phyloP scores from a whole-genome alignment of 2,329 filamentous ascomycete species.

The Fusarium graminum region DNA sequence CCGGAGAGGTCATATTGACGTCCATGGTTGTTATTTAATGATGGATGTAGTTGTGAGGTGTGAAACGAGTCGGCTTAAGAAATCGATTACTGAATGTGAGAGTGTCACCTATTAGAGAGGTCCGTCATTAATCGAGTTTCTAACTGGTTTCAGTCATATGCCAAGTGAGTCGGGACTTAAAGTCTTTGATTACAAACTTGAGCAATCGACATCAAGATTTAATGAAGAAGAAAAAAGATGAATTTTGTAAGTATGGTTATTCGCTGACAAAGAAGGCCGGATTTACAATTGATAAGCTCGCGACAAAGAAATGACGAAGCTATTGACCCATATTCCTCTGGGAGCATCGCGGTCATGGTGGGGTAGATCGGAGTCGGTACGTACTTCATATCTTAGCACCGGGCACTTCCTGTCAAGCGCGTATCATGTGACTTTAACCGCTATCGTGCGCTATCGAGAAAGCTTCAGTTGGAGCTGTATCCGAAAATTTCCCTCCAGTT shows the following conservation, averaged over 20 bases:
- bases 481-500: constrained; percentile 44
- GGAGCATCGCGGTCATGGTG: constrained; percentile 29
- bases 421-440: constrained; percentile 48
- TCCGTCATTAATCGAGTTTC: not conserved
- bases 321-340: constrained; percentile 19
- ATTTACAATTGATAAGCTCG: constrained; percentile 10
- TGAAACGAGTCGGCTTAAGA: not conserved
- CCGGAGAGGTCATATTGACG: constrained; percentile 23
- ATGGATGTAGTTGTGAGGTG: not conserved
- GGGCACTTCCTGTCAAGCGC: constrained; percentile 3
- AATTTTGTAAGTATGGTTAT: not conserved
- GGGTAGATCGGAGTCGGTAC: constrained; percentile 22
- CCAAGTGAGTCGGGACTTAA: not conserved
- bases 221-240: not conserved
- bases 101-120: not conserved
- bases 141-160: not conserved
- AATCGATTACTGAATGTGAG: not conserved
- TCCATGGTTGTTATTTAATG: not conserved
- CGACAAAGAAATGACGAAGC: constrained; percentile 27
- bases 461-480: constrained; percentile 38
- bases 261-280: constrained; percentile 5
- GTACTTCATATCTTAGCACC: not conserved
- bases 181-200: not conserved
- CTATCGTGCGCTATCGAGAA: constrained; percentile 32
- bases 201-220: not conserved